Conservation (phyloP, 2,329 filamentous ascomycete species). For the Geoglossum cookeanum region DNA sequence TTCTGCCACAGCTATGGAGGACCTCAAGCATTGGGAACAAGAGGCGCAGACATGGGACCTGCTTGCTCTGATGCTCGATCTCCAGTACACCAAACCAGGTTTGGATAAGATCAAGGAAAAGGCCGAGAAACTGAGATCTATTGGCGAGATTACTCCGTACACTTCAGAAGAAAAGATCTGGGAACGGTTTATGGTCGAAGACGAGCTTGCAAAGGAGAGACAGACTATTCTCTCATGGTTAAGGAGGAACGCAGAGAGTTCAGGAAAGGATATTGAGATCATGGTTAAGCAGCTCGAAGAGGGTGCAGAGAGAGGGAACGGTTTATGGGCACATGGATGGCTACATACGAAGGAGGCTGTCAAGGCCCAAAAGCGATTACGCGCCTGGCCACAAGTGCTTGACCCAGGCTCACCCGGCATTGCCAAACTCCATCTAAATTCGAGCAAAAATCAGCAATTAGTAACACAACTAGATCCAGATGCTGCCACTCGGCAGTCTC, state of each 20-base stretch:
- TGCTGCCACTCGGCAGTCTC: constrained; percentile 59
- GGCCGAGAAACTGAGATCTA: constrained; percentile 13
- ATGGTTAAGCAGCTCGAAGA: constrained; percentile 58
- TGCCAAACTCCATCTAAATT: constrained; percentile 35
- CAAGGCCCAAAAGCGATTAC: constrained; percentile 71
- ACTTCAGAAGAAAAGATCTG: constrained; percentile 43
- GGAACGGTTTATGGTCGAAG: constrained; percentile 54
- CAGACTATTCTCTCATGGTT: constrained; percentile 72
- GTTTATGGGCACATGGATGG: constrained; percentile 76
- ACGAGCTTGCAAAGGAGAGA: constrained; percentile 58
- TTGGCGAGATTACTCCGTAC: constrained; percentile 28
- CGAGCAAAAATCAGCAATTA: constrained; percentile 41
- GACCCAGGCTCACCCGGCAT: constrained; percentile 41
- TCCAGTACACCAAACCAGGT: constrained; percentile 37
- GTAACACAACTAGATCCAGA: constrained; percentile 88
- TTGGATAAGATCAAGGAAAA: constrained; percentile 17
- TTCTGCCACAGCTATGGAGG: constrained; percentile 11
- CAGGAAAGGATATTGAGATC: constrained; percentile 52
- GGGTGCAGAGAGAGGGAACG: constrained; percentile 52
- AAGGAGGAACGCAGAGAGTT: constrained; percentile 50
- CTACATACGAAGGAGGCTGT: constrained; percentile 78
- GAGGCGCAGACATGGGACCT: constrained; percentile 88
- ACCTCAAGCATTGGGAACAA: constrained; percentile 49
- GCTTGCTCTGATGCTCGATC: constrained; percentile 51
- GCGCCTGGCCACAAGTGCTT: constrained; percentile 44